Percentiles rank a stretch among this genome's conserved stretches.
phyloP scores from a whole-genome alignment of 192 early-diverging fungal species.

The Funneliformis mosseae region DNA sequence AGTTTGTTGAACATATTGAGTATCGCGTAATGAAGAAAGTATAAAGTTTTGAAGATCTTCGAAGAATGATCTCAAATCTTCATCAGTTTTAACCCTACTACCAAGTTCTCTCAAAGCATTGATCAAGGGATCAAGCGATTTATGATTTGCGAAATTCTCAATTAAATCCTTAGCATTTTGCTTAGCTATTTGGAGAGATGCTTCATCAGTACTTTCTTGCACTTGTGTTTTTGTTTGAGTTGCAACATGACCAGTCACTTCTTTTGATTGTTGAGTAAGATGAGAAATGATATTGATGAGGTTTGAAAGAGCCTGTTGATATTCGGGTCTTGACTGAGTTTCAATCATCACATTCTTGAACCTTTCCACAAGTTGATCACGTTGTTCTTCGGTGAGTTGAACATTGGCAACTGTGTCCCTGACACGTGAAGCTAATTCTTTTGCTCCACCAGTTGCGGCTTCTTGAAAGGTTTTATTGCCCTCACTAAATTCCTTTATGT shows the following conservation, averaged over 20 bases:
- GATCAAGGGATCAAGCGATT: constrained; percentile 49
- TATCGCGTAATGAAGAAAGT: constrained; percentile 41
- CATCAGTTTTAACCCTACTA: constrained; percentile 37
- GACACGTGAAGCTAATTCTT: constrained; percentile 34
- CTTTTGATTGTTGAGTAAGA: constrained; percentile 39
- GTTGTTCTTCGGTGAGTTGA: constrained; percentile 41
- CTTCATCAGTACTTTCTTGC: constrained; percentile 20
- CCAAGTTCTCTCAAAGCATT: constrained; percentile 41
- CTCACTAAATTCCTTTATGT: constrained; percentile 29
- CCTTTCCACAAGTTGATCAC: constrained; percentile 23
- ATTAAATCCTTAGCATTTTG: constrained; percentile 50
- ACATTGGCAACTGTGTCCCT: constrained; percentile 19
- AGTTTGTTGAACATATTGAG: constrained; percentile 38
- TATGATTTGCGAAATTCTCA: constrained; percentile 57
- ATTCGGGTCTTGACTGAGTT: constrained; percentile 36
- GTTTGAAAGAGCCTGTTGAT: constrained; percentile 46
- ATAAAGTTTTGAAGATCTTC: constrained; percentile 43
- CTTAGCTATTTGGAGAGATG: constrained; percentile 30
- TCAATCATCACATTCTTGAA: constrained; percentile 43
- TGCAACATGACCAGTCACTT: constrained; percentile 24
- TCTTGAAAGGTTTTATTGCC: constrained; percentile 35
- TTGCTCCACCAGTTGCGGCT: constrained; percentile 35
- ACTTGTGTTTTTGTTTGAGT: constrained; percentile 15
- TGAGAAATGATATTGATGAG: constrained; percentile 40
- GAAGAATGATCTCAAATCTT: constrained; percentile 41